A percentile compares a stretch with the other conserved stretches of the same genome.
phyloP scores from a whole-genome alignment of 306 rosid species.

The Vicia villosa region DNA sequence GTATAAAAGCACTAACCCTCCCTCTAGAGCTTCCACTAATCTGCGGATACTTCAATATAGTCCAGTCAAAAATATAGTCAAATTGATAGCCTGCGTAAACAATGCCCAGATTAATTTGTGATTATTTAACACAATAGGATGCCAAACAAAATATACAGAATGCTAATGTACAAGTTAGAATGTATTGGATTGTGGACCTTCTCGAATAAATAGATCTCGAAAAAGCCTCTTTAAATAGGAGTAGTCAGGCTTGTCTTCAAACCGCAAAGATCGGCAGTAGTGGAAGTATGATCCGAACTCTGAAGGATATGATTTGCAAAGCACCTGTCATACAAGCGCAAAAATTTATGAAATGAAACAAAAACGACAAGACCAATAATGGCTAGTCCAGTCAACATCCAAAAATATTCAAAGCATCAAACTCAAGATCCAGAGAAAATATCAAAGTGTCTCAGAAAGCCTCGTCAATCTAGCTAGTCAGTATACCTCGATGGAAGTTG shows the following conservation, averaged over 20 bases:
- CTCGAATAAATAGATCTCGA: conserved; percentile 92
- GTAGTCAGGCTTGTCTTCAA: conserved; percentile 98
- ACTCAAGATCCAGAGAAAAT: conserved; percentile 23
- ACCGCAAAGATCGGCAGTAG: conserved; percentile 90
- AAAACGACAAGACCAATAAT: conserved; percentile 12
- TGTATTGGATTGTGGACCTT: conserved; percentile 53
- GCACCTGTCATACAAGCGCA: conserved; percentile 60
- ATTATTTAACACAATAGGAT: conserved; percentile 2
- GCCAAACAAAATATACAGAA: conserved; percentile 28
- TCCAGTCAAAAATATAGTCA: conserved; percentile 94
- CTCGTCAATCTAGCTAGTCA: conserved; percentile 18
- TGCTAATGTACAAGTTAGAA: conserved; percentile 7
- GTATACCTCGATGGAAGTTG: conserved; percentile 90
- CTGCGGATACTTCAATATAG: conserved; percentile 82
- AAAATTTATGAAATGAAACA: conserved; percentile 31
- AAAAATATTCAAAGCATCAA: conserved; percentile 8
- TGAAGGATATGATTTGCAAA: conserved; percentile 88
- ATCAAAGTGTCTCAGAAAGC: conserved; percentile 31
- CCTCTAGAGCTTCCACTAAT: conserved; percentile 76
- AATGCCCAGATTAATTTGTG: conserved; percentile 38
- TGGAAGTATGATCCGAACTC: conserved; percentile 96
- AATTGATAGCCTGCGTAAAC: conserved; percentile 78
- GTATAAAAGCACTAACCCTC: conserved; percentile 58
- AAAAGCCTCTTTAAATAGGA: conserved; percentile 96
- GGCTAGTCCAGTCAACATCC: background rate